These are phyloP conservation scores for Furcasterigmium furcatum DNA, from an alignment of 2,329 filamentous ascomycete genomes.

Conservation along the genomic window DNA sequence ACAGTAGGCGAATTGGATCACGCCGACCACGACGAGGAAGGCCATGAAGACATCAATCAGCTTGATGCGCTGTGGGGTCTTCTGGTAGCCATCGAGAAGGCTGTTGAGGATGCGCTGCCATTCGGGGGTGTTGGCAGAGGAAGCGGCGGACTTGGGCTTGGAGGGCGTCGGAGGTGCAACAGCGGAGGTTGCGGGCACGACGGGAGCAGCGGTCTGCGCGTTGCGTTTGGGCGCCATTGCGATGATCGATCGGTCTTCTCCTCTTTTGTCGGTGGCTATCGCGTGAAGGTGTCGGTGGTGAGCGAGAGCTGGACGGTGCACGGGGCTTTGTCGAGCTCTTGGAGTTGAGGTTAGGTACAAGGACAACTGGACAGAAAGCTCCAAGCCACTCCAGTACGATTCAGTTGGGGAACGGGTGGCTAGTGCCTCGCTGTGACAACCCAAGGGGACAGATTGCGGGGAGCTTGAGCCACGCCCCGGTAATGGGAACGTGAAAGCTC, in stretches of 20 bases:
- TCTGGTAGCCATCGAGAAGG: constrained; percentile 75
- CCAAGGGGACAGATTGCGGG: too few species aligned
- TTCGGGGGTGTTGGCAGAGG: constrained; percentile 19
- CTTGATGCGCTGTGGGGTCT: constrained; percentile 87
- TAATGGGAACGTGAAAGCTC: too few species aligned
- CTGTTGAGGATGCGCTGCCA: constrained; percentile 62
- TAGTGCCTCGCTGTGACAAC: too few species aligned
- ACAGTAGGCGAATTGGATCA: constrained; percentile 92
- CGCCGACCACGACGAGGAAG: constrained; percentile 82
- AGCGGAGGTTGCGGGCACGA: constrained; percentile 11
- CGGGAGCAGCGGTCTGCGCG: constrained; percentile 15
- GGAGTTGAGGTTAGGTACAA: neutral
- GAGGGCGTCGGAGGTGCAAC: constrained; percentile 13
- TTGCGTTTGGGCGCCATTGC: constrained; percentile 51
- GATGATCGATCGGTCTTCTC: constrained; percentile 5
- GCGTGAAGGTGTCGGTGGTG: too few species aligned
- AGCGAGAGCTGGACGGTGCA: too few species aligned
- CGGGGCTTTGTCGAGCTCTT: too few species aligned
- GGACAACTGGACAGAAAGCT: neutral
- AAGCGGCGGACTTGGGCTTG: constrained; percentile 18
- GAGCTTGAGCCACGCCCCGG: neutral
- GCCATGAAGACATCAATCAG: constrained; percentile 87
- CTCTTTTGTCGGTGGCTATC: too few species aligned
- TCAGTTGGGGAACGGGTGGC: neutral
- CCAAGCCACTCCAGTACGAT: neutral